Percentiles rank a stretch among this genome's conserved stretches.
Evolutionary conservation across 805 yeast species (phyloP).

Genomic region (Hanseniaspora occidentalis): DNA sequence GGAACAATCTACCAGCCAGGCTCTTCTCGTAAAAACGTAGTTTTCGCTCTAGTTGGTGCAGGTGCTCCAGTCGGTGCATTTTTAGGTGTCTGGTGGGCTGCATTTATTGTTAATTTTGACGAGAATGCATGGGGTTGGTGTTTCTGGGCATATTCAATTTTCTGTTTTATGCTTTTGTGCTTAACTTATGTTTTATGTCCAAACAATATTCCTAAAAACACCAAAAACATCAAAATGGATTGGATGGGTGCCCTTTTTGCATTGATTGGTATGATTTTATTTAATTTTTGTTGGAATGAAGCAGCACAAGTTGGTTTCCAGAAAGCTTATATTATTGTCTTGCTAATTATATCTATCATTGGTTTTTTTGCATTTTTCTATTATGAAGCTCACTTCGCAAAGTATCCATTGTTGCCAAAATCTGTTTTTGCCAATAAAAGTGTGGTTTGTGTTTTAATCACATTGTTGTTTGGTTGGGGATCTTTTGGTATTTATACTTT

Average conservation of each 20-base stretch:
- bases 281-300: constrained; percentile 65
- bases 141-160: constrained; percentile 18
- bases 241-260: constrained; percentile 45
- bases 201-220: constrained; percentile 16
- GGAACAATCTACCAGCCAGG: constrained; percentile 32
- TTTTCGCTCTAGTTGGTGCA: constrained; percentile 43
- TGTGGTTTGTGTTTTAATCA: constrained; percentile 35
- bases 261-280: constrained; percentile 43
- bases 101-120: constrained; percentile 24
- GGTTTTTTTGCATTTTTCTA: constrained; percentile 33
- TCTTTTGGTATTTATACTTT: constrained; percentile 66
- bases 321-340: constrained; percentile 40
- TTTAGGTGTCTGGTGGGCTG: constrained; percentile 39
- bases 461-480: constrained; percentile 61
- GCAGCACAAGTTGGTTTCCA: constrained; percentile 66
- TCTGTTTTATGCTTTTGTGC: constrained; percentile 10
- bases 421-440: constrained; percentile 31
- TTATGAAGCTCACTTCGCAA: constrained; percentile 34
- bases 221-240: constrained; percentile 27
- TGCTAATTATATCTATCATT: constrained; percentile 39
- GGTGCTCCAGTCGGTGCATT: constrained; percentile 52
- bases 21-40: constrained; percentile 36
- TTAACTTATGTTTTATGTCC: constrained; percentile 19
- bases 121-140: constrained; percentile 20
- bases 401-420: constrained; percentile 42